Evolutionary conservation across 495 filamentous ascomycete species (phyloP), one percentile per base, ranked within the genome.

Genomic region (Lophiotrema nucula): DNA sequence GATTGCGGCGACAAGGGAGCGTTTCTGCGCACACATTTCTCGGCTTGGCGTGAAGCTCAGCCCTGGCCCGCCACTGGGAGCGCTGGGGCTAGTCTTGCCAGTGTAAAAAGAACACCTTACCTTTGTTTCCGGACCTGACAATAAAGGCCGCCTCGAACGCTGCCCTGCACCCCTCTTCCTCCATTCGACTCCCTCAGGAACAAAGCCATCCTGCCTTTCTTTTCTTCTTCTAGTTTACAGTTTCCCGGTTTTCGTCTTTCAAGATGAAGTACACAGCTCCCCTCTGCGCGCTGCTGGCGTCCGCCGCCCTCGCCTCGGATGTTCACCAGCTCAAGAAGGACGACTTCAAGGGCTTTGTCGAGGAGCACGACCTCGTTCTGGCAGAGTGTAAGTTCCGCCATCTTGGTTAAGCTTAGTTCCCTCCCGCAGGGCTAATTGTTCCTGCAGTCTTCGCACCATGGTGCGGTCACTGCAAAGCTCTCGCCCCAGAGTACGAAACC

Each of bases 401-500:
- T 13, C 52, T 51, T 25, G 8, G 21, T 18, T 21, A 15, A 13
- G 21, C 33, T 18, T 21, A 8, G 28, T 3, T 18, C 24, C 22
- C 37, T 10, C 42, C 26, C 45, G 21, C 19, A 26, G 22, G 37
- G 33, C 66, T 67, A 54, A 66, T 48, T 21, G 23, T 12, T 12
- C 24, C 42, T 12, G 37, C 28, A 87, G 84, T 87, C 77, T 87
- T 83, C 71, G 82, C 84, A 37, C 85, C 85, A 39, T 88, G 85
- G 84, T 87, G 72, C 55, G 87, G 87, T 22, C 87, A 90, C 77
- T 90, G 87, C 83, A 90, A 90, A 75, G 87, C 87, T 35, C 85
- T 90, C 57, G 87, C 88, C 44, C 87, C 87, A 44, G 87, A 90
- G 72, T 90, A 90, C 71, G 87, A 90, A 73, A 89, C 93, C 71